Conservation (phyloP, 2,329 filamentous ascomycete genomes). For the Pyricularia sp. region DNA sequence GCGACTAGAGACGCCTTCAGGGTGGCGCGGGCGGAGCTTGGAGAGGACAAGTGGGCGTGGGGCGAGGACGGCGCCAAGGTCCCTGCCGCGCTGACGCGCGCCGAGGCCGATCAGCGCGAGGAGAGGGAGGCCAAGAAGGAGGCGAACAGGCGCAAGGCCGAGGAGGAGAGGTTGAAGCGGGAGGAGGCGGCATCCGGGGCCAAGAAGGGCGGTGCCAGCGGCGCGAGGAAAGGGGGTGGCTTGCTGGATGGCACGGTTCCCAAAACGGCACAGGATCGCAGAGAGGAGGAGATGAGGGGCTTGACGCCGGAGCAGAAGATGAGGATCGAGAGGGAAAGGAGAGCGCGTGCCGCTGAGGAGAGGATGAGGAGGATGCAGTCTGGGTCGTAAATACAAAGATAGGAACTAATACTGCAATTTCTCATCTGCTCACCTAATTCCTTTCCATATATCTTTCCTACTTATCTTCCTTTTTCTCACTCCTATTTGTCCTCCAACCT, state of each 20-base stretch:
- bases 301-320: conserved; percentile 81
- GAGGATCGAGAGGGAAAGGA: conserved; percentile 76
- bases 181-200: conserved; percentile 40
- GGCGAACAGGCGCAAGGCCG: conserved; percentile 58
- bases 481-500: not conserved
- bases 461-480: too few species aligned
- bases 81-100: conserved; percentile 58
- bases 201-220: conserved; percentile 34
- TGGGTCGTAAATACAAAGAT: not conserved
- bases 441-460: not conserved
- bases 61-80: conserved; percentile 59
- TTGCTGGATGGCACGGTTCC: conserved; percentile 47
- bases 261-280: conserved; percentile 70
- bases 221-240: not conserved
- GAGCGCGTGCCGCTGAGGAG: conserved; percentile 87
- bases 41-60: conserved; percentile 72
- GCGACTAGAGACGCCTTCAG: conserved; percentile 86
- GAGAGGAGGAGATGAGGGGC: conserved; percentile 76
- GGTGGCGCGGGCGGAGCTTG: conserved; percentile 72
- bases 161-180: conserved; percentile 61
- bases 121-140: conserved; percentile 66
- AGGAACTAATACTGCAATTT: not conserved
- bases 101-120: conserved; percentile 61
- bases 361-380: conserved; percentile 60
- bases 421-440: not conserved